Conservation (phyloP, 257 asterid species). For the Linderniella brevidens region DNA sequence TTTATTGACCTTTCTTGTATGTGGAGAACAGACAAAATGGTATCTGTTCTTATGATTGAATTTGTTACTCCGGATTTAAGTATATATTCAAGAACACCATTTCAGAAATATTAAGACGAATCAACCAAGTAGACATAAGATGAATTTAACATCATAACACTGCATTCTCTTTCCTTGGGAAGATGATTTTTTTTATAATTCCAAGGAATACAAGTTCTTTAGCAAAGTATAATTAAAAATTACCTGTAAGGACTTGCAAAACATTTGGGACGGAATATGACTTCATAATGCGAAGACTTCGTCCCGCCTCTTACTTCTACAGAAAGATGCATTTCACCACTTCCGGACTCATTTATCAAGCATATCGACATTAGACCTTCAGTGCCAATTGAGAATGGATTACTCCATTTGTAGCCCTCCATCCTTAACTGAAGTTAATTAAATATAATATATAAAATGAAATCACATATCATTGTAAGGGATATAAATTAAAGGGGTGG, state of each 20-base stretch:
- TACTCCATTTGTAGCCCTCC: slow-evolving; percentile 82
- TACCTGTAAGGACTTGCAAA: slow-evolving; percentile 95
- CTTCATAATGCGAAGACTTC: slow-evolving; percentile 63
- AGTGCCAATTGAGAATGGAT: slow-evolving; percentile 52
- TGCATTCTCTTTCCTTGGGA: no score
- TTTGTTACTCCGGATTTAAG: no score
- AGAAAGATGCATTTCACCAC: slow-evolving; percentile 28
- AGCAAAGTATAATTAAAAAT: slow-evolving; percentile 10
- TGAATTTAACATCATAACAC: no score
- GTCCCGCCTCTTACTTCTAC: slow-evolving; percentile 85
- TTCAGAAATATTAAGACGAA: no score
- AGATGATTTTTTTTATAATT: not conserved
- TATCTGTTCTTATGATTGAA: no score
- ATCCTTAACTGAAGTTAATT: slow-evolving; percentile 43
- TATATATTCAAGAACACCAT: no score
- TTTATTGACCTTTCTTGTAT: no score
- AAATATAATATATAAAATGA: slow-evolving; percentile 14
- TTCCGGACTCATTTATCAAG: slow-evolving; percentile 52
- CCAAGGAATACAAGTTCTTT: slow-evolving; percentile 2
- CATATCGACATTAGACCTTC: slow-evolving; percentile 72
- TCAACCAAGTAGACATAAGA: no score
- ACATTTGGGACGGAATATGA: slow-evolving; percentile 66
- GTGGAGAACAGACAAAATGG: no score
- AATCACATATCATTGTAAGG: slow-evolving; percentile 7
- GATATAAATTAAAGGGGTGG: slow-evolving; percentile 6